A percentile compares a stretch with the other conserved stretches of the same genome.
Conservation (phyloP, 768 basidiomycete species). For the Mycena haematopus region DNA sequence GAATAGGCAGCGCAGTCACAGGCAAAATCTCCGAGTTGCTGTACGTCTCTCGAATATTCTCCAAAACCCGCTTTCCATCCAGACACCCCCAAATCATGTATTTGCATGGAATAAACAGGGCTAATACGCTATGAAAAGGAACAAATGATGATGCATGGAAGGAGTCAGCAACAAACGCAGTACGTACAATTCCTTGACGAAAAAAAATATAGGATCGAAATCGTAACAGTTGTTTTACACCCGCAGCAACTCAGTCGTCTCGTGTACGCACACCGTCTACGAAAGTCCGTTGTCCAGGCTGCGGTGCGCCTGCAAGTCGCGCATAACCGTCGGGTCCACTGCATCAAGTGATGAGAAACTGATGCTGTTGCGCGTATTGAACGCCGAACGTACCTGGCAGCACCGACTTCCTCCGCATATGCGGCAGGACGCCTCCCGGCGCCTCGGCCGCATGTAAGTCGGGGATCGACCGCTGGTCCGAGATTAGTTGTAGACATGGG, state of each 20-base stretch:
- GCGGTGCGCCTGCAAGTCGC: conserved; percentile 86
- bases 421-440: conserved; percentile 64
- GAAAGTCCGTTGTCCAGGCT: conserved; percentile 68
- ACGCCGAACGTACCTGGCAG: conserved; percentile 73
- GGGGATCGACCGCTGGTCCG: conserved; percentile 65
- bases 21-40: not conserved
- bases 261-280: conserved; percentile 13
- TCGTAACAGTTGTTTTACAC: conserved; percentile 12
- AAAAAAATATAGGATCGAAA: conserved; percentile 18
- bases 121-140: conserved; percentile 8
- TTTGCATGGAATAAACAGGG: conserved; percentile 22
- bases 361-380: not conserved
- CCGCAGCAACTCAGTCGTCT: not conserved
- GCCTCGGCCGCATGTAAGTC: conserved; percentile 67
- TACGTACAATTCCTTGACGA: conserved; percentile 17
- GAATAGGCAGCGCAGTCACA: too few relatives aligned
- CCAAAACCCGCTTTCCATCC: not conserved
- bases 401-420: conserved; percentile 94
- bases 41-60: not conserved
- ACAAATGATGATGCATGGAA: conserved; percentile 23
- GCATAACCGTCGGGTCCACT: conserved; percentile 90
- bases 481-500: conserved; percentile 20
- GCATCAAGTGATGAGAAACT: conserved; percentile 28
- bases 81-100: conserved; percentile 9
- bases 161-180: conserved; percentile 19